These are phyloP conservation scores for Colletotrichum sansevieriae DNA, from an alignment of 2,329 filamentous ascomycete species.

Conservation along the genomic window DNA sequence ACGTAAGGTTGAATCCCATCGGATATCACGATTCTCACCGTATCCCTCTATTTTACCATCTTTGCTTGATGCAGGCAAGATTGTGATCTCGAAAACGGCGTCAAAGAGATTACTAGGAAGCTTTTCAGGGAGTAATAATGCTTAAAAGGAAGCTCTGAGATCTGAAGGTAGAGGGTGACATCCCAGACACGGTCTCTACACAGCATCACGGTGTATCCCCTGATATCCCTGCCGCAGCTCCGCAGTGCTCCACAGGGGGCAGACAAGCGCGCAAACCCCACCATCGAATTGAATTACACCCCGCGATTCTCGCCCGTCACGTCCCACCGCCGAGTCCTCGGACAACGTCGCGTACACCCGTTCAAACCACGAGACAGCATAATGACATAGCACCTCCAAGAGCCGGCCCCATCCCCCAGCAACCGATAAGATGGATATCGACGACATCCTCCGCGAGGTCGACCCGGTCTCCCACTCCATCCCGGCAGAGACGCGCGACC, in stretches of 20 bases:
- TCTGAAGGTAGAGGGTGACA: too few species aligned
- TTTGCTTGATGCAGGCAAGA: too few species aligned
- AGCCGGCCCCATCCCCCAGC: neutral
- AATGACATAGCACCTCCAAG: constrained; percentile 25
- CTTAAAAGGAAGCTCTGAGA: neutral
- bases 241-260: neutral
- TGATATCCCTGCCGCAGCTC: neutral
- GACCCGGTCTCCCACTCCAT: constrained; percentile 69
- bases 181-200: too few species aligned
- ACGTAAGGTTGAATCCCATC: too few species aligned
- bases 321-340: constrained; percentile 9
- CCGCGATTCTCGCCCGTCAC: constrained; percentile 16
- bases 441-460: constrained; percentile 82
- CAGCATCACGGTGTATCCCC: neutral
- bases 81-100: too few species aligned
- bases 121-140: too few species aligned
- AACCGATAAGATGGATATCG: constrained; percentile 74
- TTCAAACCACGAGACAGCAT: neutral
- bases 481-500: constrained; percentile 75
- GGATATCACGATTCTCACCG: too few species aligned
- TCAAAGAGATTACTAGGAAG: too few species aligned
- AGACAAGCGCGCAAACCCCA: constrained; percentile 21
- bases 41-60: too few species aligned
- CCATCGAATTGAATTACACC: constrained; percentile 29
- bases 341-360: neutral